These are phyloP conservation scores for Hericium alpestre DNA, from an alignment of 768 basidiomycete species.

Conservation along the genomic window DNA sequence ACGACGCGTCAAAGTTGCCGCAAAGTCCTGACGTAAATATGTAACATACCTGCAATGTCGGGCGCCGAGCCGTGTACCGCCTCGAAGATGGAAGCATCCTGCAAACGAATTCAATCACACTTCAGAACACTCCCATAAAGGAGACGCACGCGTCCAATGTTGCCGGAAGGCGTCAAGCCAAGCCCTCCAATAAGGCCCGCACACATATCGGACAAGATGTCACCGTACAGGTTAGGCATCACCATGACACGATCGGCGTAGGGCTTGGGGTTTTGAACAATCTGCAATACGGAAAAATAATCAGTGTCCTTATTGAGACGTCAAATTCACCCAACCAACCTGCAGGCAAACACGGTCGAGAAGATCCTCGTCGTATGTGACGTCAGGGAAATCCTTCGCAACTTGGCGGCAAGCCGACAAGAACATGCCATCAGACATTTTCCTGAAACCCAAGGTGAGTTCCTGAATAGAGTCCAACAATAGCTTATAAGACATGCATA, in stretches of 20 bases:
- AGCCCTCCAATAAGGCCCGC: conserved; percentile 97
- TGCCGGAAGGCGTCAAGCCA: conserved; percentile 93
- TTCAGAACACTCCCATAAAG: neutral
- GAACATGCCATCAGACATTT: conserved; percentile 99
- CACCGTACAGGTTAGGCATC: conserved; percentile 97
- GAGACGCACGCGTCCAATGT: conserved; percentile 76
- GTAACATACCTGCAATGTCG: conserved; percentile 81
- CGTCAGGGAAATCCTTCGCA: conserved; percentile 87
- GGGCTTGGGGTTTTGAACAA: conserved; percentile 88
- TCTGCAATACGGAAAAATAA: conserved; percentile 26
- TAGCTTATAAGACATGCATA: conserved; percentile 45
- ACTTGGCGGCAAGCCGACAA: conserved; percentile 93
- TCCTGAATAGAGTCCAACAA: conserved; percentile 2
- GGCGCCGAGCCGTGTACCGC: conserved; percentile 99
- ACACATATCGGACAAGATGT: conserved; percentile 96
- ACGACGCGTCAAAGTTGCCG: neutral
- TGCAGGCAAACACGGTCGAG: conserved; percentile 93
- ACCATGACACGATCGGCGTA: conserved; percentile 98
- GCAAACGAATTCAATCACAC: conserved; percentile 12
- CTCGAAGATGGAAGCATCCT: conserved; percentile 99
- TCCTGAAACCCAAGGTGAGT: conserved; percentile 42
- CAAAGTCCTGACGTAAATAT: too few relatives aligned
- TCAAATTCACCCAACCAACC: conserved; percentile 27
- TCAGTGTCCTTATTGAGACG: neutral
- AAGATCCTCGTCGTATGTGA: conserved; percentile 93